Evolutionary conservation across 2,329 filamentous ascomycete genomes (phyloP).

Genomic region (Orbilia brochopaga): DNA sequence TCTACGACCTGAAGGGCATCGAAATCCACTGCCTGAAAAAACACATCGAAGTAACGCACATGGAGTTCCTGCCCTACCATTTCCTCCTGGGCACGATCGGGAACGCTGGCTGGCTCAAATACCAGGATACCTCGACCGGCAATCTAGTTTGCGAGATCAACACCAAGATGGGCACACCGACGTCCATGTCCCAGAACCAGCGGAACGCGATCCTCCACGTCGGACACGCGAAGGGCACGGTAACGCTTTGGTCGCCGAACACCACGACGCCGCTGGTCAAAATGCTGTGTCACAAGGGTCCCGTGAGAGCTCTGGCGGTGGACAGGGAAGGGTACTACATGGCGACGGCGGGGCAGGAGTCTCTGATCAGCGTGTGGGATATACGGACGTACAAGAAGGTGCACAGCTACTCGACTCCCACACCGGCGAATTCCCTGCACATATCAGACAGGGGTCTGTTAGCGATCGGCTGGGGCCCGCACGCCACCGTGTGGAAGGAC

Average conservation of each 20-base stretch:
- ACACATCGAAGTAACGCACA: conserved; percentile 86
- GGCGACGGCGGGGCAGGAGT: conserved; percentile 89
- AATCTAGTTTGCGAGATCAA: conserved; percentile 84
- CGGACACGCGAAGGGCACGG: conserved; percentile 92
- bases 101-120: conserved; percentile 83
- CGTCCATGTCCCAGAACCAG: conserved; percentile 83
- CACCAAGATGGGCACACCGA: conserved; percentile 82
- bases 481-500: conserved; percentile 81
- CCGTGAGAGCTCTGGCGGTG: conserved; percentile 81
- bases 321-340: conserved; percentile 93
- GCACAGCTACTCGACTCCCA: conserved; percentile 81
- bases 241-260: conserved; percentile 96
- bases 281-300: conserved; percentile 84
- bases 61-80: conserved; percentile 96
- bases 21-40: conserved; percentile 91
- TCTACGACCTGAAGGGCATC: conserved; percentile 89
- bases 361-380: conserved; percentile 94
- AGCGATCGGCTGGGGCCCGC: conserved; percentile 88
- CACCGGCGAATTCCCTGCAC: conserved; percentile 80
- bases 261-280: conserved; percentile 85
- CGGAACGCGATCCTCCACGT: conserved; percentile 91
- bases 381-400: conserved; percentile 92
- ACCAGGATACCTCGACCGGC: conserved; percentile 93
- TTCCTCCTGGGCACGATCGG: conserved; percentile 88
- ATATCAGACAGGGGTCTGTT: conserved; percentile 89